Evolutionary conservation across 164 flowering plant genomes (phyloP), one percentile per base, ranked within the genome.

Genomic region (Platanus orientalis): DNA sequence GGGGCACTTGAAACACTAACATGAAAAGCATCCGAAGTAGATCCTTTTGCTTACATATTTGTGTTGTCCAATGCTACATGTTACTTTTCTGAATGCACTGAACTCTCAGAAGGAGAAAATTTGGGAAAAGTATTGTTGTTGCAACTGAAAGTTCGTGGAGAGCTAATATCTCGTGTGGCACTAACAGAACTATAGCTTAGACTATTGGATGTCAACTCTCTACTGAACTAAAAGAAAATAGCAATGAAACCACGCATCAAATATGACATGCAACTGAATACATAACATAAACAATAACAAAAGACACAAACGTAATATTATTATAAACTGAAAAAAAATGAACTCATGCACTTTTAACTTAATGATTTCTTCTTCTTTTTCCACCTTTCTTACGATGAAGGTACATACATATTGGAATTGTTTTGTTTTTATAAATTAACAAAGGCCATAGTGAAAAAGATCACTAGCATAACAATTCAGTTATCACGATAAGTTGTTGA

Each of bases 11-110:
- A n/a, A n/a, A n/a, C n/a, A n/a, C n/a, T n/a, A n/a, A n/a, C n/a
- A n/a, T n/a, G n/a, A n/a, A n/a, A n/a, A n/a, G n/a, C n/a, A n/a
- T 75, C 79, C 54, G 73, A 75, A 58, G 56, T 32, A 32, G 67
- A 65, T 71, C 79, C 79, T 75, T 69, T 75, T 25, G 59, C 65
- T 69, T 75, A 75, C 79, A 75, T 75, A 66, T 69, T 72, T 68
- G 60, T 57, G n/a, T 39, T 66, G 62, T 75, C 75, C 17, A 39
- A 55, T 47, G 59, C 69, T 71, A 62, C 78, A 75, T 68, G 72
- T 64, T 69, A 68, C 61, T 75, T 58, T 64, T 69, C 73, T 28
- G 57, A 49, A 29, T 36, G 40, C 45, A 36, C 67, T 19, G 27
- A 29, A 32, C 62, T 58, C 58, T 69, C 67, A 59, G 59, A 53